phyloP scores from a whole-genome alignment of 495 filamentous ascomycete species.

The Hyaloscypha hepaticicola region DNA sequence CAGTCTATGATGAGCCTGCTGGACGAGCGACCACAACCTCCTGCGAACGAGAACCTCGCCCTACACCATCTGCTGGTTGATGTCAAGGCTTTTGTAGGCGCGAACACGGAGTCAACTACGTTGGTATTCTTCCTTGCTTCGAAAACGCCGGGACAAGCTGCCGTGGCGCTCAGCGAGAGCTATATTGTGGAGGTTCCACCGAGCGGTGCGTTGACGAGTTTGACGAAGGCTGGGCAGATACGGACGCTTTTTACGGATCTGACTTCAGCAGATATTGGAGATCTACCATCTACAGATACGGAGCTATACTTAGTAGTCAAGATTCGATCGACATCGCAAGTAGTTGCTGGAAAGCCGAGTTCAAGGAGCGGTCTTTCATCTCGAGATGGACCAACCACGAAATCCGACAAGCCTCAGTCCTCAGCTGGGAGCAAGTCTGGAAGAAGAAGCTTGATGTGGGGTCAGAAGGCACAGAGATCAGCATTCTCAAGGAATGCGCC shows the following conservation, averaged over 20 bases:
- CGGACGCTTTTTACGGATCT: slow-evolving; percentile 88
- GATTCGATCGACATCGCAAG: slow-evolving; percentile 62
- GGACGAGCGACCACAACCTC: slow-evolving; percentile 66
- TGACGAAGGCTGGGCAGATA: slow-evolving; percentile 60
- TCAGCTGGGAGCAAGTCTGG: slow-evolving; percentile 48
- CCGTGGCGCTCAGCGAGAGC: slow-evolving; percentile 75
- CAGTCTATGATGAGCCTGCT: slow-evolving; percentile 96
- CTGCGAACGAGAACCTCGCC: slow-evolving; percentile 62
- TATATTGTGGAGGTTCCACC: slow-evolving; percentile 78
- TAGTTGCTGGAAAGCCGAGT: slow-evolving; percentile 45
- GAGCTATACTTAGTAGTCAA: slow-evolving; percentile 84
- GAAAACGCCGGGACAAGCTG: slow-evolving; percentile 57
- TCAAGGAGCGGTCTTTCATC: slow-evolving; percentile 20
- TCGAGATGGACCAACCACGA: slow-evolving; percentile 8
- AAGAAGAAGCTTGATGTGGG: slow-evolving; percentile 85
- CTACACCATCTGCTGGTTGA: slow-evolving; percentile 86
- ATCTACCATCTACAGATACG: slow-evolving; percentile 60
- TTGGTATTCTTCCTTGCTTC: slow-evolving; percentile 78
- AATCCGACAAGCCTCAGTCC: slow-evolving; percentile 14
- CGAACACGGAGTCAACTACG: slow-evolving; percentile 67
- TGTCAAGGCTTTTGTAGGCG: slow-evolving; percentile 73
- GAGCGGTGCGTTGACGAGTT: slow-evolving; percentile 61
- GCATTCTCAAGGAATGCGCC: slow-evolving; percentile 46
- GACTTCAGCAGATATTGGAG: slow-evolving; percentile 77
- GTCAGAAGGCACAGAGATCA: slow-evolving; percentile 50